Base-by-base conservation (phyloP, 1,139 yeast genomes). In the Diutina neorugosa region DNA sequence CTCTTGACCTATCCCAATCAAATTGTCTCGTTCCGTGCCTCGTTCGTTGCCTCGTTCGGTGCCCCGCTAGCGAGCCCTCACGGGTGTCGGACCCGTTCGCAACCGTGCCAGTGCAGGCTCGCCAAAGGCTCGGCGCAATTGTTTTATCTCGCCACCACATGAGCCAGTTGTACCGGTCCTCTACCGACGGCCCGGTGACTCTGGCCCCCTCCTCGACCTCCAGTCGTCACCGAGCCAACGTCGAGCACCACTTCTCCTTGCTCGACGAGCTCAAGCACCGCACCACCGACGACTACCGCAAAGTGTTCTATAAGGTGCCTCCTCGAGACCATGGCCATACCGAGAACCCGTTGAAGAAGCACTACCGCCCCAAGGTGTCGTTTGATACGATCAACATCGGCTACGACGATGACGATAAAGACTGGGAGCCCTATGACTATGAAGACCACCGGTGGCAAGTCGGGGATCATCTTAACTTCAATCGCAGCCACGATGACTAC, bases 321-420 rank as follows among this genome's bases (percentile, higher is more conserved):
- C 27, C 27, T 20, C n/a, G 18, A 20, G 9, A 16, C 21, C 37
- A 25, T 11, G 50, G 37, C 19, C 5, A 4, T 2, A 23, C 31
- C 34, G 12, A 12, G 1, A 46, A 46, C 40, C 50, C 50, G 9
- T 19, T 27, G 11, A 27, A 25, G 9, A 46, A 46, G 21, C 37
- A 16, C 5, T 46, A 16, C 20, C 37, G 50, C 1, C 50, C 50
- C 12, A 25, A 27, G 40, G 50, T 46, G 20, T 18, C 23, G 9
- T 76, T 76, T 58, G 80, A 76, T 58, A 75, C 80, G 2, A 73
- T 76, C 18, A 68, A 73, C 53, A 57, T 72, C 9, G 67, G 67
- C 41, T 63, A 62, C 52, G 59, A 61, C 31, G 65, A 62, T n/a
- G 64, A 59, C 52, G 60, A 56, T 9, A 31, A 11, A 12, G 51